Evolutionary conservation across 2,329 filamentous ascomycete genomes (phyloP).

Genomic region (Alternaria tenuissima): DNA sequence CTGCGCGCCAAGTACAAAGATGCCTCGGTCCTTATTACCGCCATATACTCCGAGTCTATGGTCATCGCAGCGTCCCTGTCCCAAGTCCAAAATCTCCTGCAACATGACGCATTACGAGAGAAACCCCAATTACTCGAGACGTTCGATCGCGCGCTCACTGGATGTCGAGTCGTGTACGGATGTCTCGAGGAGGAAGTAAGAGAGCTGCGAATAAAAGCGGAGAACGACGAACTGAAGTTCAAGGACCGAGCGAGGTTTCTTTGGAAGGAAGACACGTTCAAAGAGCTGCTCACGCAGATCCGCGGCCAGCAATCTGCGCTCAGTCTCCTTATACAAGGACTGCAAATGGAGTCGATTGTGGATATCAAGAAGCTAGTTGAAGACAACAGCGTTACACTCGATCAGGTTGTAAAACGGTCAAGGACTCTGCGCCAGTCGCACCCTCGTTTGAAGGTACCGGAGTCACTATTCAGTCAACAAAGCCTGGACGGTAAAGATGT

Average conservation of each 20-base stretch:
- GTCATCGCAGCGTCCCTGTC: constrained; percentile 44
- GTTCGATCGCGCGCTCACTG: constrained; percentile 44
- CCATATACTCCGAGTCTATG: constrained; percentile 47
- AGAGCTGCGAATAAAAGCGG: constrained; percentile 30
- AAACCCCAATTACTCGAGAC: constrained; percentile 43
- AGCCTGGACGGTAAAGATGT: constrained; percentile 4
- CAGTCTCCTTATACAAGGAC: constrained; percentile 42
- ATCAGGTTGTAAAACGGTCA: constrained; percentile 38
- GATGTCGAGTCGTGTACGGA: constrained; percentile 44
- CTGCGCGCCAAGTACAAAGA: constrained; percentile 42
- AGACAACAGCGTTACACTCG: constrained; percentile 39
- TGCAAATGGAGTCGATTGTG: constrained; percentile 48
- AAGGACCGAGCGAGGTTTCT: constrained; percentile 39
- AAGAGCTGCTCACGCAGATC: constrained; percentile 45
- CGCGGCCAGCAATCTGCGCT: constrained; percentile 46
- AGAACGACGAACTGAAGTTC: constrained; percentile 31
- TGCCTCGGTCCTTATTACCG: constrained; percentile 41
- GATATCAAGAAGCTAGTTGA: constrained; percentile 43
- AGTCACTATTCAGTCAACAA: constrained; percentile 33
- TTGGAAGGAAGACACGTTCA: constrained; percentile 47
- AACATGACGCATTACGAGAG: constrained; percentile 36
- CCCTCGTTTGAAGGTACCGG: constrained; percentile 39
- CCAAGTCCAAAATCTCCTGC: constrained; percentile 42
- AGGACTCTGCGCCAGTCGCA: constrained; percentile 36
- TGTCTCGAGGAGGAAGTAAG: constrained; percentile 46